A percentile compares a stretch with the other conserved stretches of the same genome.
Evolutionary conservation across 345 rosid species (phyloP).

Genomic region (Eucalyptus cloeziana): DNA sequence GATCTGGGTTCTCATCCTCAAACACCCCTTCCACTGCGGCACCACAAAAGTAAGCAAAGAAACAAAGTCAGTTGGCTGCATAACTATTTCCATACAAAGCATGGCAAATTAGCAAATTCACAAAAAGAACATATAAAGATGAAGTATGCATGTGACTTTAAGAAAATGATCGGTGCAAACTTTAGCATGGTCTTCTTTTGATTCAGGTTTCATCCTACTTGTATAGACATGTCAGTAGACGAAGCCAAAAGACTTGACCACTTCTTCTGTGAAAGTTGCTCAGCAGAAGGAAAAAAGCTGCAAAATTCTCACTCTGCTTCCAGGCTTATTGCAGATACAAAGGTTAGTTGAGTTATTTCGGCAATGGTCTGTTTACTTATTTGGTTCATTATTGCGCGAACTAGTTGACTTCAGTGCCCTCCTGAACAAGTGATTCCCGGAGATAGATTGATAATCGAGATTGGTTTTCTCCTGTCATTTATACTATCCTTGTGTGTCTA

Average conservation of each 20-base stretch:
- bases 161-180: not conserved
- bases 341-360: conserved; percentile 27
- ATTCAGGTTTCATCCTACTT: conserved; percentile 98
- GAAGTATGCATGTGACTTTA: not conserved
- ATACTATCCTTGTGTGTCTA: not conserved
- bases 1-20: not conserved
- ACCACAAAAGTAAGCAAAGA: not conserved
- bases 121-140: not conserved
- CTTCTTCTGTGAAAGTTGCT: conserved; percentile 81
- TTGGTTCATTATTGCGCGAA: not conserved
- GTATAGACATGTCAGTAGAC: conserved; percentile 82
- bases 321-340: conserved; percentile 35
- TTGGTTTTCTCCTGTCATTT: not conserved
- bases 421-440: not conserved
- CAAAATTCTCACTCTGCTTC: conserved; percentile 38
- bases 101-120: not conserved
- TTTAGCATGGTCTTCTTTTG: conserved; percentile 30
- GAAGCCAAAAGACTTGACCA: conserved; percentile 75
- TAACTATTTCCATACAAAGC: not conserved
- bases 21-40: not conserved
- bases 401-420: not conserved
- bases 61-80: not conserved
- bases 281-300: conserved; percentile 51
- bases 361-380: not conserved
- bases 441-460: not conserved